phyloP scores from a whole-genome alignment of 352 stramenopile genomes.

The Pythium pyrilobum region DNA sequence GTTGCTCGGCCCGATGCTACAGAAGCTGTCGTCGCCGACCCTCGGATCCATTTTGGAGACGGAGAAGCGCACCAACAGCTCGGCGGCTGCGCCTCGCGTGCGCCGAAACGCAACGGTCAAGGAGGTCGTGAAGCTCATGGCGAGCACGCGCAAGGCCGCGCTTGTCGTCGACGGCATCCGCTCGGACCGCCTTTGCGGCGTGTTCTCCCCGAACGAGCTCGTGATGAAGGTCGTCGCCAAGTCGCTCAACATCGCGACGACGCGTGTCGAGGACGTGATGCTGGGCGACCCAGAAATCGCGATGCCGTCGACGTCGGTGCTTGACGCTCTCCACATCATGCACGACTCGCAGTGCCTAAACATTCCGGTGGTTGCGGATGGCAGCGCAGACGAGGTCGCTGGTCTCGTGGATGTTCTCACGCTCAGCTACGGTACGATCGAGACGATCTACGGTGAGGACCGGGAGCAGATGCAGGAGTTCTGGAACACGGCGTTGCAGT shows the following conservation, averaged over 20 bases:
- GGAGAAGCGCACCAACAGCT: slow-evolving; percentile 37
- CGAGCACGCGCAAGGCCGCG: slow-evolving; percentile 85
- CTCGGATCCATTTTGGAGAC: slow-evolving; percentile 84
- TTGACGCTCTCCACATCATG: slow-evolving; percentile 87
- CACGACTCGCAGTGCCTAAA: slow-evolving; percentile 82
- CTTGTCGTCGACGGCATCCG: slow-evolving; percentile 91
- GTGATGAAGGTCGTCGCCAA: slow-evolving; percentile 94
- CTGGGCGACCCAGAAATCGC: slow-evolving; percentile 80
- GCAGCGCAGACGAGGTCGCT: slow-evolving; percentile 51
- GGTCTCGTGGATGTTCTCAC: slow-evolving; percentile 83
- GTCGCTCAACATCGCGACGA: slow-evolving; percentile 85
- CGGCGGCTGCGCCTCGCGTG: slow-evolving; percentile 57
- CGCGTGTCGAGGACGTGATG: slow-evolving; percentile 90
- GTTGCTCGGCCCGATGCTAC: slow-evolving; percentile 71
- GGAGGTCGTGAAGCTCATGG: slow-evolving; percentile 75
- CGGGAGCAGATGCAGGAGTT: slow-evolving; percentile 89
- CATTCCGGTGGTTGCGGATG: slow-evolving; percentile 67
- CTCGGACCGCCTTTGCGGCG: slow-evolving; percentile 86
- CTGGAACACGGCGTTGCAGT: slow-evolving; percentile 79
- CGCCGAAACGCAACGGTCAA: slow-evolving; percentile 82
- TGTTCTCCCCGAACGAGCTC: slow-evolving; percentile 97
- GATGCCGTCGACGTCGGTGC: slow-evolving; percentile 56
- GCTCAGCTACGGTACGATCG: slow-evolving; percentile 85
- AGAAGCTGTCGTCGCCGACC: slow-evolving; percentile 78
- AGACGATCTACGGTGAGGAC: slow-evolving; percentile 83